These are phyloP conservation scores for Dentiscutata heterogama DNA, from an alignment of 371 early-diverging fungal species.

Conservation along the genomic window DNA sequence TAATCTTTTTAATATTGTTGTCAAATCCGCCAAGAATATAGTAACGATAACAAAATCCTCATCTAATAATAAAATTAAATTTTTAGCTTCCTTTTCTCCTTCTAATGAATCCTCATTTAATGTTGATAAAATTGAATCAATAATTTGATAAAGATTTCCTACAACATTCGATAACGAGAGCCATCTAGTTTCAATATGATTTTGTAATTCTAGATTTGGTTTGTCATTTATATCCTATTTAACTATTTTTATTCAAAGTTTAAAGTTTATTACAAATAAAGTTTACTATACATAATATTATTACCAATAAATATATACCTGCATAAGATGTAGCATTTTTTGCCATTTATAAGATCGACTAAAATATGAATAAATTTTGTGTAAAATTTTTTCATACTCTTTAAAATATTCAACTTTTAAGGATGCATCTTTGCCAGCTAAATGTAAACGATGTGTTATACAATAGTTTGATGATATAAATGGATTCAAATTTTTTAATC, in stretches of 20 bases:
- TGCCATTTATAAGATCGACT: not conserved
- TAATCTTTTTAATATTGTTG: not conserved
- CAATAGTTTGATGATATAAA: conserved; percentile 9
- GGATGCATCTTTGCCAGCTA: not conserved
- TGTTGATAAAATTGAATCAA: not conserved
- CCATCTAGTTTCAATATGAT: not conserved
- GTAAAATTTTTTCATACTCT: not conserved
- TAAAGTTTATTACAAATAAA: not conserved
- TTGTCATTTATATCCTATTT: conserved; percentile 3
- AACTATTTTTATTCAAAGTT: not conserved
- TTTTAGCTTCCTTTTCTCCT: not conserved
- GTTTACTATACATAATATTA: not conserved
- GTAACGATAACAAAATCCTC: not conserved
- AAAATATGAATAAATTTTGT: conserved; percentile 3
- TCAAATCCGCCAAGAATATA: not conserved
- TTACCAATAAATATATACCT: not conserved
- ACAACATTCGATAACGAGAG: not conserved
- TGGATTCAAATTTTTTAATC: not conserved
- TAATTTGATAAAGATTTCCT: not conserved
- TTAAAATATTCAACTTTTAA: not conserved
- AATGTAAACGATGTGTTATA: not conserved
- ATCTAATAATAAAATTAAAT: not conserved
- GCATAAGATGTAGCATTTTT: not conserved
- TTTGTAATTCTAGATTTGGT: not conserved
- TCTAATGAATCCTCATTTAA: not conserved